Evolutionary conservation across 2,329 filamentous ascomycete genomes (phyloP).

Genomic region (Chaetomium strumarium): DNA sequence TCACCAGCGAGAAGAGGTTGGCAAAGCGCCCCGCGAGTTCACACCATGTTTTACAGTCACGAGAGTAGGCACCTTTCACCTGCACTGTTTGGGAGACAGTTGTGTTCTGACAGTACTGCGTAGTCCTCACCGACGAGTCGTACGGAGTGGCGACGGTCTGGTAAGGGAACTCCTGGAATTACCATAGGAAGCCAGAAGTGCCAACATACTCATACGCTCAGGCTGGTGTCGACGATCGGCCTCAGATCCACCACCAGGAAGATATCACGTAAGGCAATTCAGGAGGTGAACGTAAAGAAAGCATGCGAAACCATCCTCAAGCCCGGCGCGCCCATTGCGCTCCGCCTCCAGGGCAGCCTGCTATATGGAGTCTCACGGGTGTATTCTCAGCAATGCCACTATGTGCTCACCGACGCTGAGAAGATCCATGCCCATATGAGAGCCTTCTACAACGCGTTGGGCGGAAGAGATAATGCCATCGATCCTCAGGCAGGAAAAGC

Average conservation of each 20-base stretch:
- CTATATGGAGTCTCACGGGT: slow-evolving; percentile 82
- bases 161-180: slow-evolving; percentile 42
- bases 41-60: slow-evolving; percentile 86
- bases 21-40: not conserved
- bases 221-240: slow-evolving; percentile 87
- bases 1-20: not conserved
- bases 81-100: slow-evolving; percentile 23
- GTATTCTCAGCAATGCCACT: slow-evolving; percentile 79
- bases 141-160: slow-evolving; percentile 94
- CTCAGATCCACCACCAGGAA: slow-evolving; percentile 64
- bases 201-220: slow-evolving; percentile 32
- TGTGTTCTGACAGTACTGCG: not conserved
- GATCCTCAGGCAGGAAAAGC: slow-evolving; percentile 66
- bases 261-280: slow-evolving; percentile 78
- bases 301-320: slow-evolving; percentile 85
- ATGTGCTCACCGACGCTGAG: slow-evolving; percentile 76
- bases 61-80: slow-evolving; percentile 58
- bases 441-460: slow-evolving; percentile 54
- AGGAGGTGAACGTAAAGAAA: slow-evolving; percentile 78
- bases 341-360: slow-evolving; percentile 83
- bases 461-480: slow-evolving; percentile 46
- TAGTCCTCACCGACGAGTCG: slow-evolving; percentile 75
- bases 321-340: slow-evolving; percentile 74
- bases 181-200: not conserved
- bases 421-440: slow-evolving; percentile 68